Conservation (phyloP, 73 alveolate genomes). For the Paramecium caudatum region DNA sequence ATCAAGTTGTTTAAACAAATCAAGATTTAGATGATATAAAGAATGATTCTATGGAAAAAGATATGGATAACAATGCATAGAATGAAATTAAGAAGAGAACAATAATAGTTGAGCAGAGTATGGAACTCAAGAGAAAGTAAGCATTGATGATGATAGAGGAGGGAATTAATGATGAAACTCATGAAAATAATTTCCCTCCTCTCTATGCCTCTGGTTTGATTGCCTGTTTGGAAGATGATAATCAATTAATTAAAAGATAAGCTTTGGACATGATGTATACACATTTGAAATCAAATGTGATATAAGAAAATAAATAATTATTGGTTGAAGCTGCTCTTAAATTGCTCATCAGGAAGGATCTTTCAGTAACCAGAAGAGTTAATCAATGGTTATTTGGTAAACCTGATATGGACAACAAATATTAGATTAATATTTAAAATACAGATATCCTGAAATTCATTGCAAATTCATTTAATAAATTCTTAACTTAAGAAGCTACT, state of each 20-base stretch:
- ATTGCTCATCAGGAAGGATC: conserved; percentile 69
- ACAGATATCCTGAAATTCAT: conserved; percentile 38
- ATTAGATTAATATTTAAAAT: conserved; percentile 41
- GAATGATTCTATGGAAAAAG: background rate
- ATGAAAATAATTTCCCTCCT: conserved; percentile 66
- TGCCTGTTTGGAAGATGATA: conserved; percentile 74
- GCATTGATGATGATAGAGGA: conserved; percentile 55
- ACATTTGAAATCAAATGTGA: conserved; percentile 60
- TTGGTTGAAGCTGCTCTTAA: conserved; percentile 69
- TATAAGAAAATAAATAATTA: conserved; percentile 26
- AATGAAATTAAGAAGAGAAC: background rate
- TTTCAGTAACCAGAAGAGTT: conserved; percentile 78
- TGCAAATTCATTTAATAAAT: conserved; percentile 66
- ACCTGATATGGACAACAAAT: conserved; percentile 79
- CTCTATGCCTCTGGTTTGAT: conserved; percentile 53
- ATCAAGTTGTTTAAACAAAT: conserved; percentile 42
- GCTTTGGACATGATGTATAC: conserved; percentile 71
- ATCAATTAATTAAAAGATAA: conserved; percentile 69
- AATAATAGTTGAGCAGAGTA: background rate
- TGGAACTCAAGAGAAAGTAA: conserved; percentile 2
- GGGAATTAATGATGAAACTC: conserved; percentile 62
- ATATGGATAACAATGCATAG: background rate
- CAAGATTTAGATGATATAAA: conserved; percentile 35
- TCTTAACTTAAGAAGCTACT: conserved; percentile 47
- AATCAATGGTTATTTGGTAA: conserved; percentile 77